Base-by-base conservation (phyloP, 2,329 filamentous ascomycete genomes). In the Coniochaeta ligniaria region DNA sequence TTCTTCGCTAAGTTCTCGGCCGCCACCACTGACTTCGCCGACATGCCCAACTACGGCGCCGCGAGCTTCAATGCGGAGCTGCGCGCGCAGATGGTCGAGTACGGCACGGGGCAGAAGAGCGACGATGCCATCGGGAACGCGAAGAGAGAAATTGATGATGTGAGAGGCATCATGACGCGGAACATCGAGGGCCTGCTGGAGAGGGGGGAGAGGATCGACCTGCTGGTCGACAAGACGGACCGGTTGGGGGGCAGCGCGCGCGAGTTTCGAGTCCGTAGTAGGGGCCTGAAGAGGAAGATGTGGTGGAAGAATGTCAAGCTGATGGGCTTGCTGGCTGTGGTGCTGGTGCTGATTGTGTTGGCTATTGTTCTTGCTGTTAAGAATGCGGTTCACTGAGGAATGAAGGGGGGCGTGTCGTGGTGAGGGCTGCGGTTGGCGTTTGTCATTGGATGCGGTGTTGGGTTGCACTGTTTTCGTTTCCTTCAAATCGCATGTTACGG, bases 261-360 rank as follows among this genome's bases (percentile, higher is more conserved):
- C 68, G 95, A 99, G 72, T 99, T 99, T 72, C 81, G 95, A 59
- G 88, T 98, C 20, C 83, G 94, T 66, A 96, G 90, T 73, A 81
- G 92, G 28, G 92, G 92, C 1, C 75, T 99, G 68, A 90, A 95
- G 78, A 84, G 96, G 71, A 84, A 89, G 75, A 98, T 99, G 95
- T 99, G 95, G 95, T 98, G 94, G 94, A 98, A 98, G 87, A 98
- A 99, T 74, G 84, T 96, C 54, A 96, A 96, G 79, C 77, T 99
- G 67, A 96, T 98, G 92, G 88, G 85, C 7, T 74, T 99, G 67
- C 71, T 93, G 63, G 80, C 75, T 4, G 70, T 97, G 52, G 91
- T 93, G 1, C 75, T 95, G 28, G 71, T 80, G 52, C 71, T 86
- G 63, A 83, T 86, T 66, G 67, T 86, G 54, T 67, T 83, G 65